Percentiles rank a stretch among this genome's conserved stretches.
Evolutionary conservation across 768 basidiomycete genomes (phyloP).

Genomic region (Agrocybe chaxingu): DNA sequence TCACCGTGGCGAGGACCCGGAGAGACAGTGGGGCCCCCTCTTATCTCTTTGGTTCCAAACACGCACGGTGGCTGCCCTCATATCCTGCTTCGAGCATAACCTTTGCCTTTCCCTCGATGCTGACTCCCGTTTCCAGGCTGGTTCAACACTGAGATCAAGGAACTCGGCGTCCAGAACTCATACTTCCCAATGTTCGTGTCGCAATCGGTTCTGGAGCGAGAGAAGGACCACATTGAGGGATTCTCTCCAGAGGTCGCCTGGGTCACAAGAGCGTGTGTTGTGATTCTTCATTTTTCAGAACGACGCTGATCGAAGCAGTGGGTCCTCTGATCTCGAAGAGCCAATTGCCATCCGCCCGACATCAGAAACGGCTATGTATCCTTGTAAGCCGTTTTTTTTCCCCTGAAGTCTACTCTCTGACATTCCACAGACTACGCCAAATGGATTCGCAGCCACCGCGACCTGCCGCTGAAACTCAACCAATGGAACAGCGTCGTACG

Average conservation of each 20-base stretch:
- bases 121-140: constrained; percentile 54
- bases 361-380: constrained; percentile 99
- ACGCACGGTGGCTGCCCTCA: too few species aligned
- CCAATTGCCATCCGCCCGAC: constrained; percentile 98
- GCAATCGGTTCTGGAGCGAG: constrained; percentile 85
- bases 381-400: constrained; percentile 54
- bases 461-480: constrained; percentile 95
- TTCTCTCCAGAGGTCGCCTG: constrained; percentile 99
- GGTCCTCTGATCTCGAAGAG: constrained; percentile 91
- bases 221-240: constrained; percentile 98
- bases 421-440: constrained; percentile 81
- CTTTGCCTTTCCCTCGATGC: neutral
- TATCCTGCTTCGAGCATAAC: neutral
- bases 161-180: constrained; percentile 92
- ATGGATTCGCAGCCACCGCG: constrained; percentile 97
- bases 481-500: constrained; percentile 99
- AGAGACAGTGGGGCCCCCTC: too few species aligned
- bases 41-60: too few species aligned
- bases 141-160: constrained; percentile 92
- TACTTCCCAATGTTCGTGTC: constrained; percentile 99
- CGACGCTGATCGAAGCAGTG: constrained; percentile 41
- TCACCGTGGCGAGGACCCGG: too few species aligned
- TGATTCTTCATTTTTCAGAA: neutral
- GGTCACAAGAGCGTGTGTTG: constrained; percentile 90
- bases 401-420: neutral